Evolutionary conservation across 1,284 basidiomycete species (phyloP).

Genomic region (Ceratobasidium sp.): DNA sequence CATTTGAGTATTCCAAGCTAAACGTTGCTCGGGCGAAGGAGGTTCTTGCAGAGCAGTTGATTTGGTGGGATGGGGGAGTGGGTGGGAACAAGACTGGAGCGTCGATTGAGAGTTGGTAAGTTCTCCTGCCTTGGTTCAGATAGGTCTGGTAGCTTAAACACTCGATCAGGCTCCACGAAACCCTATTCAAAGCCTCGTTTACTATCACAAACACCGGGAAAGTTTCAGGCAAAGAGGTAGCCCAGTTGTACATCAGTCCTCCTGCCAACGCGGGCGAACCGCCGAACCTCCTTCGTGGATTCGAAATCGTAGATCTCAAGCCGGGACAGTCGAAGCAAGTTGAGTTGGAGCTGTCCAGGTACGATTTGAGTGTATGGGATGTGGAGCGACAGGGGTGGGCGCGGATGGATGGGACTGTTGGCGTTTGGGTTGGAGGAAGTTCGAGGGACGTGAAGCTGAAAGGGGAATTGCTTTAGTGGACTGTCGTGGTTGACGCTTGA

Average conservation of each 20-base stretch:
- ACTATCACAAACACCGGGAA: slow-evolving; percentile 50
- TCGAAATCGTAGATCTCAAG: slow-evolving; percentile 46
- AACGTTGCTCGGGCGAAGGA: slow-evolving; percentile 48
- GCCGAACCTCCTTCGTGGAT: slow-evolving; percentile 49
- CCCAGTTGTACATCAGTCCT: slow-evolving; percentile 50
- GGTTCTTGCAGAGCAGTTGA: slow-evolving; percentile 46
- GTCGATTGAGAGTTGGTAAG: slow-evolving; percentile 36
- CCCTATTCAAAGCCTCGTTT: slow-evolving; percentile 51
- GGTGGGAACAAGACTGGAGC: slow-evolving; percentile 42
- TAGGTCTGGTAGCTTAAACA: too few relatives aligned
- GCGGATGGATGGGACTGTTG: slow-evolving; percentile 43
- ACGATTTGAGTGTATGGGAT: slow-evolving; percentile 50
- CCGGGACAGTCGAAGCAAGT: slow-evolving; percentile 47
- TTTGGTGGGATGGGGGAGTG: slow-evolving; percentile 48
- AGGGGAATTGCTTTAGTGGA: slow-evolving; percentile 42
- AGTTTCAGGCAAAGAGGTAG: slow-evolving; percentile 51
- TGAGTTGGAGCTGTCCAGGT: slow-evolving; percentile 44
- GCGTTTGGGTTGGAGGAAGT: slow-evolving; percentile 48
- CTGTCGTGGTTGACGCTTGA: too few relatives aligned
- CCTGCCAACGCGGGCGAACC: slow-evolving; percentile 49
- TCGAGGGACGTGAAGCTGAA: slow-evolving; percentile 46
- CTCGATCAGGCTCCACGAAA: slow-evolving; percentile 49
- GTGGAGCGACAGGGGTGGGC: slow-evolving; percentile 48
- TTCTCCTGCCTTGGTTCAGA: too few relatives aligned
- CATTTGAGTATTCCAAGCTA: slow-evolving; percentile 58